Conservation (phyloP, 148 eudicot genomes). For the Cornus suecica region DNA sequence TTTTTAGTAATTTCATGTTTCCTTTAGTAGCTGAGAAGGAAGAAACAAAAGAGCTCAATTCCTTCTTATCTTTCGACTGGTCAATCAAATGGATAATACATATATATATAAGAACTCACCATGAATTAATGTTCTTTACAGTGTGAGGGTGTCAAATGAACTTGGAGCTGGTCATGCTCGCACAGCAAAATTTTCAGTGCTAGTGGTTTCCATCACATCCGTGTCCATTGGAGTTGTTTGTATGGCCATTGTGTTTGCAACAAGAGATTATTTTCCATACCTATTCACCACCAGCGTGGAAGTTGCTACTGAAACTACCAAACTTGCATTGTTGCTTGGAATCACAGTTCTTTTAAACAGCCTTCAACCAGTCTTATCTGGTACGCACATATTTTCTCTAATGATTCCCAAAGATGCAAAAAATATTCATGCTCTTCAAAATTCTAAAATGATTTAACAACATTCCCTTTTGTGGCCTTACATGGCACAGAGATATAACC, state of each 20-base stretch:
- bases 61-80: not conserved
- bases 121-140: constrained; percentile 6
- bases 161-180: constrained; percentile 58
- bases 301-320: constrained; percentile 50
- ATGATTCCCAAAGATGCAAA: too few relatives aligned
- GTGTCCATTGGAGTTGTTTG: constrained; percentile 41
- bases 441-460: constrained; percentile 6
- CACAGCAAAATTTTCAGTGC: constrained; percentile 51
- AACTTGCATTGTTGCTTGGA: constrained; percentile 52
- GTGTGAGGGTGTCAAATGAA: constrained; percentile 74
- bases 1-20: not conserved
- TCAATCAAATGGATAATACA: not conserved
- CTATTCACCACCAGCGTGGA: constrained; percentile 54
- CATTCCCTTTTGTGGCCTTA: not conserved
- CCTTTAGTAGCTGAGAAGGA: not conserved
- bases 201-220: constrained; percentile 52
- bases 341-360: constrained; percentile 65
- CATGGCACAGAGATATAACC: not conserved
- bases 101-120: constrained; percentile 3
- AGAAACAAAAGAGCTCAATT: not conserved
- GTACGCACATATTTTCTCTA: constrained; percentile 16
- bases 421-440: too few relatives aligned
- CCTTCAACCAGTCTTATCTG: constrained; percentile 74
- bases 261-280: constrained; percentile 51
- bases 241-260: constrained; percentile 35